Percentiles rank a stretch among this genome's conserved stretches.
Conservation (phyloP, 352 stramenopile species). For the Pythium folliculosum region DNA sequence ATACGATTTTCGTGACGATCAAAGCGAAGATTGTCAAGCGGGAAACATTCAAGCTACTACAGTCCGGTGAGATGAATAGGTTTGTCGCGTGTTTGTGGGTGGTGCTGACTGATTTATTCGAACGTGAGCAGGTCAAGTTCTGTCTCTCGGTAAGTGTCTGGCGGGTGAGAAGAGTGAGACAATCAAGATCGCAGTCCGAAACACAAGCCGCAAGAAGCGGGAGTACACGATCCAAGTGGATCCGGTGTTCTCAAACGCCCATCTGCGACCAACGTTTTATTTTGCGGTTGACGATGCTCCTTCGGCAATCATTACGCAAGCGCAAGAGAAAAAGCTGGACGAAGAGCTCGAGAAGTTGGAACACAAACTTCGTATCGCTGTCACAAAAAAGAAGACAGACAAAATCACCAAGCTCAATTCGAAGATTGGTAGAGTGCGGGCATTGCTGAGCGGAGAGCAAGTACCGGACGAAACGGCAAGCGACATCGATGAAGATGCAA, state of each 20-base stretch:
- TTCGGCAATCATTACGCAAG: slow-evolving; percentile 85
- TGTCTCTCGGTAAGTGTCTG: slow-evolving; percentile 84
- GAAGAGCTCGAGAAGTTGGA: slow-evolving; percentile 90
- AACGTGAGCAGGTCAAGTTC: slow-evolving; percentile 59
- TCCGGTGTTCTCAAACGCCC: slow-evolving; percentile 61
- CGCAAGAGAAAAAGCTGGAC: slow-evolving; percentile 89
- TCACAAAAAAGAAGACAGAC: slow-evolving; percentile 89
- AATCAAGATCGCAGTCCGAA: slow-evolving; percentile 84
- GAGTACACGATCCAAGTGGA: slow-evolving; percentile 90
- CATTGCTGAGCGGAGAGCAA: slow-evolving; percentile 77
- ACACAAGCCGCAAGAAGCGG: slow-evolving; percentile 86
- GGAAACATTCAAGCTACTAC: slow-evolving; percentile 89
- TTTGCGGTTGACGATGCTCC: slow-evolving; percentile 84
- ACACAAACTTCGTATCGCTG: slow-evolving; percentile 86
- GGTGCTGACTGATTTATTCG: neutral
- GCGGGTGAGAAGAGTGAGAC: slow-evolving; percentile 82
- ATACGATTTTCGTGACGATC: slow-evolving; percentile 87
- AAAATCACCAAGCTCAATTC: slow-evolving; percentile 86
- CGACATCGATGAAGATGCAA: slow-evolving; percentile 44
- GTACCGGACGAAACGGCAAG: slow-evolving; percentile 45
- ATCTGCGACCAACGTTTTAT: slow-evolving; percentile 75
- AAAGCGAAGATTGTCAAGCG: slow-evolving; percentile 89
- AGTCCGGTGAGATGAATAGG: slow-evolving; percentile 57
- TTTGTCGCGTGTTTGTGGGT: neutral
- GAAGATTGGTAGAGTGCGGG: slow-evolving; percentile 82